phyloP scores from a whole-genome alignment of 2,329 filamentous ascomycete species.

The Aspergillus tamarii region DNA sequence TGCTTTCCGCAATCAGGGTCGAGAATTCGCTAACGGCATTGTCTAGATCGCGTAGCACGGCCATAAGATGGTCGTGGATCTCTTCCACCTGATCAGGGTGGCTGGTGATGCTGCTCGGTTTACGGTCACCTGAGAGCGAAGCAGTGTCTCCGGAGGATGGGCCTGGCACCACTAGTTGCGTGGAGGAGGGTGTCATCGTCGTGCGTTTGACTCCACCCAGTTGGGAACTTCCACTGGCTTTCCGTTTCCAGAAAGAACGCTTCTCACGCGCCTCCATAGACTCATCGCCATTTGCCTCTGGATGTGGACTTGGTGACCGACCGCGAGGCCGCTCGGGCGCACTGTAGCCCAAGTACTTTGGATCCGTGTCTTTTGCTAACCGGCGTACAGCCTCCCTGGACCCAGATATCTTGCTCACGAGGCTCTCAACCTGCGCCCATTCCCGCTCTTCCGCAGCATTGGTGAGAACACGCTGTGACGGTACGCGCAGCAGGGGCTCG shows the following conservation, averaged over 20 bases:
- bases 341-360: slow-evolving; percentile 54
- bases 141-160: slow-evolving; percentile 33
- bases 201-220: slow-evolving; percentile 41
- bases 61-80: slow-evolving; percentile 80
- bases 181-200: slow-evolving; percentile 51
- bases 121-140: slow-evolving; percentile 35
- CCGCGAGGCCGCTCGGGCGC: slow-evolving; percentile 30
- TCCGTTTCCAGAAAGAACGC: slow-evolving; percentile 89
- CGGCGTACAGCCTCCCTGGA: slow-evolving; percentile 86
- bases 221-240: slow-evolving; percentile 61
- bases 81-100: slow-evolving; percentile 61
- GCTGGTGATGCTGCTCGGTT: slow-evolving; percentile 35
- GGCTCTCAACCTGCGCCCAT: slow-evolving; percentile 82
- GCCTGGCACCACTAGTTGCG: slow-evolving; percentile 55
- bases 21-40: slow-evolving; percentile 82
- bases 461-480: slow-evolving; percentile 29
- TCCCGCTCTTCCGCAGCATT: slow-evolving; percentile 70
- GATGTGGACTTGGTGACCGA: slow-evolving; percentile 40
- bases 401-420: slow-evolving; percentile 84
- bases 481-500: slow-evolving; percentile 36
- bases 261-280: slow-evolving; percentile 55
- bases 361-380: slow-evolving; percentile 81
- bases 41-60: slow-evolving; percentile 83
- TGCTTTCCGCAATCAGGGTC: slow-evolving; percentile 74
- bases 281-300: slow-evolving; percentile 41